Conservation (phyloP, 768 basidiomycete species). For the Suillus placidus region DNA sequence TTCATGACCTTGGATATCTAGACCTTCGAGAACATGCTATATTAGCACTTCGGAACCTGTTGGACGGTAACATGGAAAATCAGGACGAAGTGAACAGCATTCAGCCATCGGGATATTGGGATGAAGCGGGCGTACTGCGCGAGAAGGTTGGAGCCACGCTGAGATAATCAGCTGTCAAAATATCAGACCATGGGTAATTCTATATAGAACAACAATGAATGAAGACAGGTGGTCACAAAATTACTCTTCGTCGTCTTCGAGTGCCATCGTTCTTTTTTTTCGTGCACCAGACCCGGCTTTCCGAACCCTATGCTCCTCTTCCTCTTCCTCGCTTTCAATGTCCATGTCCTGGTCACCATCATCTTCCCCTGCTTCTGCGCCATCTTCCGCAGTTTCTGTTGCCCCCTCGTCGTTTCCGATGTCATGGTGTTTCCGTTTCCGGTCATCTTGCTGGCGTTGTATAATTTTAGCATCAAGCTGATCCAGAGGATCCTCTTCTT, state of each 20-base stretch:
- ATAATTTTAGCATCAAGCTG: slow-evolving; percentile 69
- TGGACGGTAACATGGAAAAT: slow-evolving; percentile 77
- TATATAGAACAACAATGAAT: slow-evolving; percentile 4
- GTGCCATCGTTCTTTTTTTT: slow-evolving; percentile 56
- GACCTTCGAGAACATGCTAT: slow-evolving; percentile 93
- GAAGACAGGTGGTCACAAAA: slow-evolving; percentile 9
- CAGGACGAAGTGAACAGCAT: slow-evolving; percentile 78
- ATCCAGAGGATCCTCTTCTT: slow-evolving; percentile 68
- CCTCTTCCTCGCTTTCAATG: slow-evolving; percentile 72
- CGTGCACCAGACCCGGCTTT: slow-evolving; percentile 55
- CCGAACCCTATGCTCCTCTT: slow-evolving; percentile 70
- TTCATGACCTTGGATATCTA: slow-evolving; percentile 1
- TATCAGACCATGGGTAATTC: neutral
- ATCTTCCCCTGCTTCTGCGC: slow-evolving; percentile 26
- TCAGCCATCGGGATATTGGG: slow-evolving; percentile 62
- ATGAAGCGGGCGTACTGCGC: slow-evolving; percentile 55
- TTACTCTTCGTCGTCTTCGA: slow-evolving; percentile 70
- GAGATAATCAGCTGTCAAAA: slow-evolving; percentile 21
- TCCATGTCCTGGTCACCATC: slow-evolving; percentile 60
- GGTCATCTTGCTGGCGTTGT: slow-evolving; percentile 55
- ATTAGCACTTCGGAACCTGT: slow-evolving; percentile 77
- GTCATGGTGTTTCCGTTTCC: slow-evolving; percentile 43
- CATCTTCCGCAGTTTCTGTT: slow-evolving; percentile 26
- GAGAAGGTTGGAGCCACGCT: slow-evolving; percentile 38
- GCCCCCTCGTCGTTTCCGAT: slow-evolving; percentile 28